Evolutionary conservation across 2,329 filamentous ascomycete genomes (phyloP).

Genomic region (Ascochyta fabae): DNA sequence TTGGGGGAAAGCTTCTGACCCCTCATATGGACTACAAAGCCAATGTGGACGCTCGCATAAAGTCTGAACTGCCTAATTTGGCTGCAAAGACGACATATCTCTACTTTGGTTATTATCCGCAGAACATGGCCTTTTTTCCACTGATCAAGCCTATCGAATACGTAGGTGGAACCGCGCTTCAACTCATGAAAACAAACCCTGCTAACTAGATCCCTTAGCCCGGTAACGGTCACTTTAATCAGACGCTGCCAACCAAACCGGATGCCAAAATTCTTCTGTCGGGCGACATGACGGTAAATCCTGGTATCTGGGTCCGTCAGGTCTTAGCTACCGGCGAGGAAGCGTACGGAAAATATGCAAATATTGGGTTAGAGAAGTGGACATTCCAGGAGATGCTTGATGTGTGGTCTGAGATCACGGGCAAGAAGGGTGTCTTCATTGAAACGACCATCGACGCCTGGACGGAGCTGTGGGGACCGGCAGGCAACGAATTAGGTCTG

Average conservation of each 20-base stretch:
- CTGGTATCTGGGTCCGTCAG: slow-evolving; percentile 41
- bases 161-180: slow-evolving; percentile 16
- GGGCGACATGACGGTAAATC: slow-evolving; percentile 37
- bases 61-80: slow-evolving; percentile 36
- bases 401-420: slow-evolving; percentile 36
- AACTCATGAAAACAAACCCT: too few species aligned
- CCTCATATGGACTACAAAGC: slow-evolving; percentile 56
- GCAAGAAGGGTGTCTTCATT: slow-evolving; percentile 34
- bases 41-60: slow-evolving; percentile 52
- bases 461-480: slow-evolving; percentile 28
- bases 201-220: too few species aligned
- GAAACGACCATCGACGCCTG: slow-evolving; percentile 12
- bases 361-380: slow-evolving; percentile 35
- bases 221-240: slow-evolving; percentile 19
- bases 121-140: slow-evolving; percentile 40
- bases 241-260: slow-evolving; percentile 33
- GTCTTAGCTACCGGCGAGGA: slow-evolving; percentile 23
- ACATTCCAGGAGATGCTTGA: slow-evolving; percentile 36
- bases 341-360: slow-evolving; percentile 34
- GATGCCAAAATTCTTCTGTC: slow-evolving; percentile 32
- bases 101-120: slow-evolving; percentile 40
- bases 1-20: slow-evolving; percentile 42
- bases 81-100: slow-evolving; percentile 38
- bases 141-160: slow-evolving; percentile 33
- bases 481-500: slow-evolving; percentile 31